phyloP scores from a whole-genome alignment of 805 yeast genomes.

The Myxozyma melibiosi region DNA sequence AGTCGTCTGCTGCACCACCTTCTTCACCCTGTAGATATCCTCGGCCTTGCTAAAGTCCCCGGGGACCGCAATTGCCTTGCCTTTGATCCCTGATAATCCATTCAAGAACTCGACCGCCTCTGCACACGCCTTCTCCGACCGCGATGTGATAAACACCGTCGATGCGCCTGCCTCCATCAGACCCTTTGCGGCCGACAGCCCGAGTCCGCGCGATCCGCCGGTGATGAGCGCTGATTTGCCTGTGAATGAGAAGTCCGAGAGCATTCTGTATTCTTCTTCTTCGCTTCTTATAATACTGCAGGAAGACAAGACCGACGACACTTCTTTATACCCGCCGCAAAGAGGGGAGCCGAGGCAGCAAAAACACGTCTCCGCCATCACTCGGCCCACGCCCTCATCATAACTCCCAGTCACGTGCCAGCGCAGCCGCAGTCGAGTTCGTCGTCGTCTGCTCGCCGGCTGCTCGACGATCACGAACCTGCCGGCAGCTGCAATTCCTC shows the following conservation, averaged over 20 bases:
- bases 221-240: constrained; percentile 30
- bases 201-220: constrained; percentile 63
- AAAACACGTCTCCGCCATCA: not conserved
- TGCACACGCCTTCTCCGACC: constrained; percentile 63
- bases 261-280: not conserved
- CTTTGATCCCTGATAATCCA: constrained; percentile 35
- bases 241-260: constrained; percentile 18
- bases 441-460: not conserved
- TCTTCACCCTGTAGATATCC: constrained; percentile 52
- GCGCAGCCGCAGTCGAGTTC: no score
- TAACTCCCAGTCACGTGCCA: no score
- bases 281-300: no score
- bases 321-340: not conserved
- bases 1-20: constrained; percentile 44
- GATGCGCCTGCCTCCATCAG: constrained; percentile 63
- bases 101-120: constrained; percentile 52
- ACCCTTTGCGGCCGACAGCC: constrained; percentile 67
- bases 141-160: constrained; percentile 62
- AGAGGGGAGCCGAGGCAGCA: not conserved
- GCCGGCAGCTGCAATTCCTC: not conserved
- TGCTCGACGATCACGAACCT: no score
- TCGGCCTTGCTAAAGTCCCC: constrained; percentile 53
- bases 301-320: no score
- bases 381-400: not conserved
- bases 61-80: constrained; percentile 52